phyloP scores from a whole-genome alignment of 345 rosid genomes.

The Brassica carinata region DNA sequence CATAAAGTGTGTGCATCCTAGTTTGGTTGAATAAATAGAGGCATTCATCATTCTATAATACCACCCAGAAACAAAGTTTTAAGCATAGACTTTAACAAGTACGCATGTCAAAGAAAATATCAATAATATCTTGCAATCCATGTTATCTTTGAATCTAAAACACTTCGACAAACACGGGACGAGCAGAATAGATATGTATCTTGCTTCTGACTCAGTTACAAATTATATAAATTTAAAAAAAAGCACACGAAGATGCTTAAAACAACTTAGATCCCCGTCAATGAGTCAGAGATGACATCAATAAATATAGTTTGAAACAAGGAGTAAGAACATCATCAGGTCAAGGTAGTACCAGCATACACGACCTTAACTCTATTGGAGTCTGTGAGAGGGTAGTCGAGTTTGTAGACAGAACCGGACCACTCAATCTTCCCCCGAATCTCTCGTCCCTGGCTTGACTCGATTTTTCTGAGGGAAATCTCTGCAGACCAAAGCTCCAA shows the following conservation, averaged over 20 bases:
- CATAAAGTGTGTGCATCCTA: background rate
- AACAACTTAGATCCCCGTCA: too few species aligned
- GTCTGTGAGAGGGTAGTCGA: background rate
- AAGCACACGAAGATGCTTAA: background rate
- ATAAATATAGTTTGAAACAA: too few species aligned
- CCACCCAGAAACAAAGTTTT: background rate
- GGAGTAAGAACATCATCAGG: background rate
- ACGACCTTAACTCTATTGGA: background rate
- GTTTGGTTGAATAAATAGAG: background rate
- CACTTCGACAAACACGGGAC: background rate
- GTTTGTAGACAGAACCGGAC: constrained; percentile 1
- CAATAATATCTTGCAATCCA: background rate
- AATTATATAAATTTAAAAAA: too few species aligned
- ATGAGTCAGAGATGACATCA: background rate
- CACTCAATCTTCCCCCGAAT: constrained; percentile 7
- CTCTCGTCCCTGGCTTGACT: background rate
- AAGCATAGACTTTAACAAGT: background rate
- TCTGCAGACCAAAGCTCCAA: constrained; percentile 18
- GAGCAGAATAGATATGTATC: background rate
- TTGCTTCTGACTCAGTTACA: background rate
- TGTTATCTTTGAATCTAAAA: background rate
- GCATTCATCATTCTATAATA: background rate
- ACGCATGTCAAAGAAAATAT: background rate
- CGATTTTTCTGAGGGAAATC: background rate
- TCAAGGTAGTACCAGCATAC: background rate